Base-by-base conservation (phyloP, 768 basidiomycete genomes). In the Lepiota subincarnata region DNA sequence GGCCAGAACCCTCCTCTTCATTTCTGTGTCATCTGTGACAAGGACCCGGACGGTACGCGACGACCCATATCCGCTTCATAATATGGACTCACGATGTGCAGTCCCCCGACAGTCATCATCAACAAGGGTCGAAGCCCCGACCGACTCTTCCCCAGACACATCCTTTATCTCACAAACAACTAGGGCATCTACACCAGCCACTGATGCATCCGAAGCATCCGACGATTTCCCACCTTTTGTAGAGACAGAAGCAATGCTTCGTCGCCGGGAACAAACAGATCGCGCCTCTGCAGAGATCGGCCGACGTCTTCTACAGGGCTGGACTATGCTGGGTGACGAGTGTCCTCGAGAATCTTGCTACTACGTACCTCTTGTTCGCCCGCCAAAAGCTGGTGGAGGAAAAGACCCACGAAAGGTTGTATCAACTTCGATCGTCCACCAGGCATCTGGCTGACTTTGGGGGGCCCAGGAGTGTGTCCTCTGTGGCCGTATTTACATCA, bases 311-410 rank as follows among this genome's bases (percentile, higher is more conserved):
- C 69, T 94, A 42, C 83, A 82, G 59, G 92, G 88, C 37, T 94
- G 89, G 89, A 83, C 92, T 0, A 89, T 94, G 87, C 74, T 94
- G n/a, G 89, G 78, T 19, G 89, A 93, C 35, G 89, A 92, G 69
- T 94, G 92, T 62, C 81, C 82, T 0, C 86, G 81, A 60, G 59
- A 64, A 3, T 65, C 69, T 19, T 94, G 92, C 63, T 86, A 82
- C 67, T 90, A 90, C 11, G 74, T 92, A 5, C 92, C 92, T n/a
- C 80, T 94, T 12, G 86, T 93, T 55, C 74, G 90, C 46, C 86
- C 86, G 36, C 88, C 89, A 16, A 87, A 80, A 64, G 59, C 72
- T 13, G 79, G 80, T 4, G 75, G 75, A 14, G 79, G 75, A 55
- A 81, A 80, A 59, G 80, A 87, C 68, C 82, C 82, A 16, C 73